Evolutionary conservation across 495 filamentous ascomycete species (phyloP).

Genomic region (Tetracladium setigerum): DNA sequence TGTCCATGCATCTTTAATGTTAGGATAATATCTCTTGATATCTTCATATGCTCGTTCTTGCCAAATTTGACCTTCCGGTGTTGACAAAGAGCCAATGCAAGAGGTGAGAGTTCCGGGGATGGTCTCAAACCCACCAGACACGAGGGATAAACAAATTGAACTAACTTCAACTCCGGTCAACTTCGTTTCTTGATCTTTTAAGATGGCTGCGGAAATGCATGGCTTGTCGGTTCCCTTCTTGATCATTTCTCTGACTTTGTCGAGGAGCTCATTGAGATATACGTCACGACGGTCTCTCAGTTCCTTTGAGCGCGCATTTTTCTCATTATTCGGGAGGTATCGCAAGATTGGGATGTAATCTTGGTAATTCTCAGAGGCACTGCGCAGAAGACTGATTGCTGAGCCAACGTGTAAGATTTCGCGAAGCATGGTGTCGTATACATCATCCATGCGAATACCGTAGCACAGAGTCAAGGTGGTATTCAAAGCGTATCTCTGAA

Average conservation of each 20-base stretch:
- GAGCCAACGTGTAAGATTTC: constrained; percentile 59
- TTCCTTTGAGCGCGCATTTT: constrained; percentile 42
- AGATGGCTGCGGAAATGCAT: constrained; percentile 60
- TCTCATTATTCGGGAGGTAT: constrained; percentile 45
- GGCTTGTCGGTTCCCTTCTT: constrained; percentile 51
- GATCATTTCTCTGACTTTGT: constrained; percentile 48
- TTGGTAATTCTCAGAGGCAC: constrained; percentile 55
- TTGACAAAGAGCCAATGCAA: constrained; percentile 50
- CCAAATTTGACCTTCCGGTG: constrained; percentile 45
- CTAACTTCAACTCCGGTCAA: constrained; percentile 49
- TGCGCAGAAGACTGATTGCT: constrained; percentile 48
- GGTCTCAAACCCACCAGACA: constrained; percentile 56
- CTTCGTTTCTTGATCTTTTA: constrained; percentile 53
- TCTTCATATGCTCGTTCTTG: constrained; percentile 54
- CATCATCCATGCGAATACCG: constrained; percentile 48
- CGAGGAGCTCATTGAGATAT: constrained; percentile 47
- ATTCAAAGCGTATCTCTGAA: constrained; percentile 50
- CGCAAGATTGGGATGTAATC: constrained; percentile 57
- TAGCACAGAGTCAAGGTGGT: constrained; percentile 56
- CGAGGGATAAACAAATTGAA: constrained; percentile 55
- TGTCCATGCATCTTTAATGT: constrained; percentile 40
- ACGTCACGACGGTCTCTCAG: constrained; percentile 50
- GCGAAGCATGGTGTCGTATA: constrained; percentile 48
- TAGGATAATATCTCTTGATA: constrained; percentile 41
- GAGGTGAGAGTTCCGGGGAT: constrained; percentile 54